Conservation (phyloP, 768 basidiomycete species). For the Gymnopilus junonius region DNA sequence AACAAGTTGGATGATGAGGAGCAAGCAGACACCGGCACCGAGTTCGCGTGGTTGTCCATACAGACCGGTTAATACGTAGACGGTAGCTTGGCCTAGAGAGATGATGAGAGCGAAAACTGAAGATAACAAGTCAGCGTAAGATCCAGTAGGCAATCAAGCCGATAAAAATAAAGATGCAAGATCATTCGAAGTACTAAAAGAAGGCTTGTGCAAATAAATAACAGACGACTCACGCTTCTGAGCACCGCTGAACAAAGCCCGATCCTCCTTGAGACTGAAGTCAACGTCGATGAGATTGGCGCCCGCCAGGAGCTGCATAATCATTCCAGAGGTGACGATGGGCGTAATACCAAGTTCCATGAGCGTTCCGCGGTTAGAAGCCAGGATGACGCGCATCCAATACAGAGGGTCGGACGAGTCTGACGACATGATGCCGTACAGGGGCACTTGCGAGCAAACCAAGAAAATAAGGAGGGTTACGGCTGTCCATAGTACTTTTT, state of each 20-base stretch:
- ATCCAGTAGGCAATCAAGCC: background rate
- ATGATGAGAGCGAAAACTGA: slow-evolving; percentile 97
- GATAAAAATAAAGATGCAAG: background rate
- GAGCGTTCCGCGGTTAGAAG: slow-evolving; percentile 96
- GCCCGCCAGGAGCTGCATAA: slow-evolving; percentile 98
- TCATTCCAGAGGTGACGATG: slow-evolving; percentile 98
- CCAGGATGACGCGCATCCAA: slow-evolving; percentile 99
- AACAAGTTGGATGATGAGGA: slow-evolving; percentile 95
- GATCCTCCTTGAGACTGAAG: slow-evolving; percentile 95
- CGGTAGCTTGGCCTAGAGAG: slow-evolving; percentile 93
- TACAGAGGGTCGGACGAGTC: slow-evolving; percentile 99
- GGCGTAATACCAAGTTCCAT: slow-evolving; percentile 99
- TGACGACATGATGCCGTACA: slow-evolving; percentile 99
- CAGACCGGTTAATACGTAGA: slow-evolving; percentile 95
- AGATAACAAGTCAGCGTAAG: background rate
- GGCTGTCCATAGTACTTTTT: slow-evolving; percentile 98
- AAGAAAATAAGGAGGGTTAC: slow-evolving; percentile 99
- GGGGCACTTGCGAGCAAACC: slow-evolving; percentile 98
- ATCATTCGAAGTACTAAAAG: background rate
- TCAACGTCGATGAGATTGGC: slow-evolving; percentile 98
- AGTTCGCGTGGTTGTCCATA: slow-evolving; percentile 94
- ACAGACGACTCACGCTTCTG: slow-evolving; percentile 80
- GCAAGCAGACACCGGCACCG: slow-evolving; percentile 95
- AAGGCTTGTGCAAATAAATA: background rate
- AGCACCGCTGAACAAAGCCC: slow-evolving; percentile 92